Evolutionary conservation across 2,329 filamentous ascomycete genomes (phyloP).

Genomic region (Paecilomyces formosus): DNA sequence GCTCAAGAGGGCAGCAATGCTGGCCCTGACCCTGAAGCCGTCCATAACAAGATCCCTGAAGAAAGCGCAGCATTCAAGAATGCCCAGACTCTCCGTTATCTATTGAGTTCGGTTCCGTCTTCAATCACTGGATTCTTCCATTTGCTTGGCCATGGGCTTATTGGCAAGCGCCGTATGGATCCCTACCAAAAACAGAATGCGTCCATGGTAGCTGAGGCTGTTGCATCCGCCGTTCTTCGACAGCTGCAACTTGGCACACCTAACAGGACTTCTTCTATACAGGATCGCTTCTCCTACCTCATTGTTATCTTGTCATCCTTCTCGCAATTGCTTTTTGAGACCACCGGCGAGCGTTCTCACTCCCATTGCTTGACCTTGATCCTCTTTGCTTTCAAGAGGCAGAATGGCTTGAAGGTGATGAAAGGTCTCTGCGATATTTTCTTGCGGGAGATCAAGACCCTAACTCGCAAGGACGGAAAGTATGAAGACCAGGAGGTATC

Average conservation of each 20-base stretch:
- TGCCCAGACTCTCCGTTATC: conserved; percentile 64
- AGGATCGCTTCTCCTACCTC: conserved; percentile 68
- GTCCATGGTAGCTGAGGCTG: conserved; percentile 54
- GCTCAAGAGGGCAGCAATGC: conserved; percentile 7
- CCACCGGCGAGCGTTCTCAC: conserved; percentile 43
- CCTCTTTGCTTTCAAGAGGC: conserved; percentile 77
- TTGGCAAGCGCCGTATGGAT: conserved; percentile 68
- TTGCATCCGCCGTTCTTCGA: conserved; percentile 63
- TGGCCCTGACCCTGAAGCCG: conserved; percentile 12
- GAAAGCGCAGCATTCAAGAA: conserved; percentile 57
- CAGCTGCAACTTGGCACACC: conserved; percentile 53
- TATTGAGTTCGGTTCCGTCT: conserved; percentile 71
- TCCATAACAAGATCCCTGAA: conserved; percentile 15
- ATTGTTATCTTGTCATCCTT: conserved; percentile 72
- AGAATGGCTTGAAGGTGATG: conserved; percentile 66
- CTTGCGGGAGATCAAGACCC: conserved; percentile 47
- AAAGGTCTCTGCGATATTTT: conserved; percentile 67
- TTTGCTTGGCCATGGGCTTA: conserved; percentile 70
- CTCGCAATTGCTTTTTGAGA: conserved; percentile 71
- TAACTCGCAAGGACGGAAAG: conserved; percentile 37
- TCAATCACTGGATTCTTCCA: conserved; percentile 82
- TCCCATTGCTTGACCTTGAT: conserved; percentile 59
- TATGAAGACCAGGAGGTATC: conserved; percentile 33
- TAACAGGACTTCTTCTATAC: conserved; percentile 43
- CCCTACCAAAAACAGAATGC: conserved; percentile 54